A percentile compares a stretch with the other conserved stretches of the same genome.
phyloP scores from a whole-genome alignment of 129 eudicot genomes.

The Tagetes patula region DNA sequence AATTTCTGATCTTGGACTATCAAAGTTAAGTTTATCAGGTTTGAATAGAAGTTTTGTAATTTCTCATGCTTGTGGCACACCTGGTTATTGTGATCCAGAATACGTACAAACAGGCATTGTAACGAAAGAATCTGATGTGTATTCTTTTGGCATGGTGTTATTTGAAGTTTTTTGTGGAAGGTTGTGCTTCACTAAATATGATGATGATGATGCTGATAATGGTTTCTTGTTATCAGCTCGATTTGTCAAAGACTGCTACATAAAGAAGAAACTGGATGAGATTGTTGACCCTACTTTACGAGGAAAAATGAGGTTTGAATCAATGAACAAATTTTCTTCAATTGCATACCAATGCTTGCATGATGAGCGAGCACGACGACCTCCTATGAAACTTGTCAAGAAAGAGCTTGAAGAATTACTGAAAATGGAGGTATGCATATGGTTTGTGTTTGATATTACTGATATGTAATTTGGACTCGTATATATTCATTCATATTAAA shows the following conservation, averaged over 20 bases:
- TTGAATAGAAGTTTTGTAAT: not conserved
- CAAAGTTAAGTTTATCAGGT: conserved; percentile 1
- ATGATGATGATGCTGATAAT: not conserved
- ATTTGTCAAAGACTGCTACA: not conserved
- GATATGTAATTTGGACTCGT: too few relatives aligned
- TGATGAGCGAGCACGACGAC: not conserved
- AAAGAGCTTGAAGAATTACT: not conserved
- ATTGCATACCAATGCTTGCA: not conserved
- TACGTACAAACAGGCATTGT: not conserved
- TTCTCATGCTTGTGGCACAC: not conserved
- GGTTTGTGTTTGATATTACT: too few relatives aligned
- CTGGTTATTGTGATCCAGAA: not conserved
- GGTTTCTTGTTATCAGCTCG: not conserved
- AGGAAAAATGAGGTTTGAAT: not conserved
- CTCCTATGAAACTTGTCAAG: not conserved
- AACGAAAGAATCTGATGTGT: not conserved
- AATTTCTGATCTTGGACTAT: not conserved
- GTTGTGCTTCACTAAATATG: not conserved
- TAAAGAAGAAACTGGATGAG: not conserved
- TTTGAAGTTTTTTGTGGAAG: conserved; percentile 1
- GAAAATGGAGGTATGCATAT: not conserved
- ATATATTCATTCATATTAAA: too few relatives aligned
- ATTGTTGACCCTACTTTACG: not conserved
- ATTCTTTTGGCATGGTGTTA: not conserved
- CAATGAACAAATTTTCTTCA: not conserved